phyloP scores from a whole-genome alignment of 2,329 filamentous ascomycete species.

The Trichophyton rubrum region DNA sequence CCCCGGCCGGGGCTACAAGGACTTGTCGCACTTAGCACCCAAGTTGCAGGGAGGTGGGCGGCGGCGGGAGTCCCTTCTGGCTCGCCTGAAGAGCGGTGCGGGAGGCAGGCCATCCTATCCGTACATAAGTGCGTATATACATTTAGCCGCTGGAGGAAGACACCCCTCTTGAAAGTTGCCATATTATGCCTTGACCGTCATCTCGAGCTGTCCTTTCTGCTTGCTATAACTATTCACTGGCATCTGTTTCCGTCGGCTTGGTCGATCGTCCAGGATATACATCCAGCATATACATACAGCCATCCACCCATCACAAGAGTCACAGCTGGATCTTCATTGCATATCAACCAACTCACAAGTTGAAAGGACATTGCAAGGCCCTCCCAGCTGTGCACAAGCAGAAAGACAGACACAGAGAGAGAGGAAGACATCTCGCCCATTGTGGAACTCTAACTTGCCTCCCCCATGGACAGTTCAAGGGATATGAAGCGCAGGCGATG shows the following conservation, averaged over 20 bases:
- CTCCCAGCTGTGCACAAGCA: no score
- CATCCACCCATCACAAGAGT: no score
- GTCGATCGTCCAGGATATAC: background rate
- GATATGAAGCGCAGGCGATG: conserved; percentile 1
- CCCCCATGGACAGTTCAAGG: background rate
- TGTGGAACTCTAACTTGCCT: background rate
- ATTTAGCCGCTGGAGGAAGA: background rate
- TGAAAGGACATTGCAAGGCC: no score
- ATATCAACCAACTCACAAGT: no score
- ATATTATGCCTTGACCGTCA: no score
- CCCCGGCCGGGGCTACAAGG: background rate
- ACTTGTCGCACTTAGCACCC: background rate
- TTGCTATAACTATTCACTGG: background rate
- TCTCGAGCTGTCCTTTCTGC: background rate
- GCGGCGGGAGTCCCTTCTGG: background rate
- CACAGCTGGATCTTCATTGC: no score
- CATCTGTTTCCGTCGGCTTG: background rate
- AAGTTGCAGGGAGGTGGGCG: background rate
- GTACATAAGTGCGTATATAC: background rate
- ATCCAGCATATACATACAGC: no score
- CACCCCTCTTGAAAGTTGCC: background rate
- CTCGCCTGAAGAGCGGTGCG: background rate
- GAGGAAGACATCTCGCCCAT: background rate
- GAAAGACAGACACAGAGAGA: no score
- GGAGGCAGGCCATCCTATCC: background rate